These are phyloP conservation scores for Phaffia tasmanica DNA, from an alignment of 768 basidiomycete species.

Conservation along the genomic window DNA sequence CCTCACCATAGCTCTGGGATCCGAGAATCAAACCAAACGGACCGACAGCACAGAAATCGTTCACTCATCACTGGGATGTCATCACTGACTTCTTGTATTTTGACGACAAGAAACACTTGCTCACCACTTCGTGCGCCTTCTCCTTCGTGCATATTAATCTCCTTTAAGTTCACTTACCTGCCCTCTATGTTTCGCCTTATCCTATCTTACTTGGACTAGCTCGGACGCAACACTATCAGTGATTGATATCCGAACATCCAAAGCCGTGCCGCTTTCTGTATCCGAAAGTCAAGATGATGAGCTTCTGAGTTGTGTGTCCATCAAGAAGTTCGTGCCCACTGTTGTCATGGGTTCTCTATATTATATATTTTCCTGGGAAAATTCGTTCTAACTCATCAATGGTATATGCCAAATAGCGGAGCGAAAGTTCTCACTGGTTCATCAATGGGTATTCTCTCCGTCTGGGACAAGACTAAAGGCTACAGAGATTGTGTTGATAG, in stretches of 20 bases:
- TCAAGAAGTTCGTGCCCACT: slow-evolving; percentile 54
- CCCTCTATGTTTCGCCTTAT: neutral
- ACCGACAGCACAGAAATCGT: slow-evolving; percentile 52
- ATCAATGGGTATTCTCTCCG: slow-evolving; percentile 73
- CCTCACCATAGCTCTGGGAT: slow-evolving; percentile 69
- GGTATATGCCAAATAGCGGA: slow-evolving; percentile 38
- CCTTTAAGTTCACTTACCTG: neutral
- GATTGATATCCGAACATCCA: slow-evolving; percentile 76
- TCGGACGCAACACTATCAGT: slow-evolving; percentile 90
- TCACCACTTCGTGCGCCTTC: slow-evolving; percentile 65
- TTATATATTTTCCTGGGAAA: neutral
- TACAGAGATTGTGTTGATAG: slow-evolving; percentile 90
- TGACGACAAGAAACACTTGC: slow-evolving; percentile 67
- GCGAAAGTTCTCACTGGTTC: slow-evolving; percentile 79
- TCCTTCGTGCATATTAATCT: neutral
- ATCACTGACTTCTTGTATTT: slow-evolving; percentile 86
- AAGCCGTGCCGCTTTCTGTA: slow-evolving; percentile 61
- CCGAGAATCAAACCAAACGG: slow-evolving; percentile 45
- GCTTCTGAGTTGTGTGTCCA: slow-evolving; percentile 68
- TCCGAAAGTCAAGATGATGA: slow-evolving; percentile 97
- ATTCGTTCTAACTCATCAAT: neutral
- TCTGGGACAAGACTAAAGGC: slow-evolving; percentile 76
- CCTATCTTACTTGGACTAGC: too few relatives aligned
- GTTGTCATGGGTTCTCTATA: neutral
- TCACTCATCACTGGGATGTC: slow-evolving; percentile 85